These are phyloP conservation scores for Echria macrotheca DNA, from an alignment of 495 filamentous ascomycete genomes.

Conservation along the genomic window DNA sequence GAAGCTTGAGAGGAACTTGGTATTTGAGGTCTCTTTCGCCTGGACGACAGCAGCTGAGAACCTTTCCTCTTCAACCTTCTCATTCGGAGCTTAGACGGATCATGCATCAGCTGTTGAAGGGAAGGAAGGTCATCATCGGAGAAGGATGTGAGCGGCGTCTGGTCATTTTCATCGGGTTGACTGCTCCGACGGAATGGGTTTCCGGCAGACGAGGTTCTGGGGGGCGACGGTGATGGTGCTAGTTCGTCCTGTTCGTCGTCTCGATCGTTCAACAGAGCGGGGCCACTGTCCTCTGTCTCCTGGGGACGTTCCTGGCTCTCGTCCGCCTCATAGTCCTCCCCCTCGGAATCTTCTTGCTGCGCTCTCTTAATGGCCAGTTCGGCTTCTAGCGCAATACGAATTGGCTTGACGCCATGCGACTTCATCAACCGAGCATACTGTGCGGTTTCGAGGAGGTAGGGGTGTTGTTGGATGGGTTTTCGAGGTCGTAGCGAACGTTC, in stretches of 20 bases:
- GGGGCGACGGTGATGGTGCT: conserved; percentile 23
- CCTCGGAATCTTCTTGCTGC: conserved; percentile 42
- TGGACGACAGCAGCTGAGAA: conserved; percentile 15
- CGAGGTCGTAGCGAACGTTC: conserved; percentile 56
- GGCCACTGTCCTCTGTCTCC: conserved; percentile 26
- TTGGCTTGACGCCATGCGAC: conserved; percentile 56
- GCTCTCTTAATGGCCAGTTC: conserved; percentile 22
- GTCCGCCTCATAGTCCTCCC: conserved; percentile 43
- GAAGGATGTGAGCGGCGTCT: conserved; percentile 26
- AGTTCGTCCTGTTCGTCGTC: conserved; percentile 23
- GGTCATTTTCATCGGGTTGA: conserved; percentile 14
- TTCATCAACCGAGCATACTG: conserved; percentile 57
- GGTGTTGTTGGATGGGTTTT: conserved; percentile 71
- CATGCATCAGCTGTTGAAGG: conserved; percentile 22
- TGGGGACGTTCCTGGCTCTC: conserved; percentile 39
- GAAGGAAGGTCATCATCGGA: conserved; percentile 34
- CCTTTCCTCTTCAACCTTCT: conserved; percentile 17
- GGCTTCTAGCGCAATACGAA: conserved; percentile 42
- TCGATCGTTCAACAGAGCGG: conserved; percentile 18
- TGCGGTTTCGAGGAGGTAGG: conserved; percentile 64
- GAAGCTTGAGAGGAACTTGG: conserved; percentile 16
- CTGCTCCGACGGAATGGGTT: conserved; percentile 19
- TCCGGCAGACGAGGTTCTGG: conserved; percentile 20
- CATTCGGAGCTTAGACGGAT: conserved; percentile 6
- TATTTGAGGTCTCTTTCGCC: conserved; percentile 15